A percentile compares a stretch with the other conserved stretches of the same genome.
Conservation (phyloP, 2,329 filamentous ascomycete species). For the Aureobasidium pullulans region DNA sequence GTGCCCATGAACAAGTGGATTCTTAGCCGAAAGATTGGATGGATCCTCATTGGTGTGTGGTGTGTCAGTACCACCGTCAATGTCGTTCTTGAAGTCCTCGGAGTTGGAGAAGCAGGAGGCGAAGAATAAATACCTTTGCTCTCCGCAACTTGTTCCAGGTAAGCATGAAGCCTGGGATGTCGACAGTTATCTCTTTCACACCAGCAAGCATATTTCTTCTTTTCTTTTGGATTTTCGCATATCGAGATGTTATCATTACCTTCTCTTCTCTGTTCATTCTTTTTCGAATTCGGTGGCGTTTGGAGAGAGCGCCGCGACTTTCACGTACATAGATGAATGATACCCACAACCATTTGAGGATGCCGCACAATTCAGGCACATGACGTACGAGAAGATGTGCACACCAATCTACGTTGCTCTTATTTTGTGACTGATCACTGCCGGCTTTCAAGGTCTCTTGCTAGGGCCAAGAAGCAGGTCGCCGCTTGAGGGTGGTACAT, state of each 20-base stretch:
- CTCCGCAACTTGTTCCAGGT: background rate
- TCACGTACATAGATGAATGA: constrained; percentile 4
- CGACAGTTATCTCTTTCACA: no score
- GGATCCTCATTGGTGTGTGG: constrained; percentile 75
- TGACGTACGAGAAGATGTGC: background rate
- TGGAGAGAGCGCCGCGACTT: background rate
- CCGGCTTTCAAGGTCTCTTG: background rate
- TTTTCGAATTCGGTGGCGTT: background rate
- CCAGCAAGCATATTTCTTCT: background rate
- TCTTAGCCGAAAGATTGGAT: constrained; percentile 76
- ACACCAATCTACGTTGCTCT: background rate
- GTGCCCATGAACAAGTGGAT: constrained; percentile 84
- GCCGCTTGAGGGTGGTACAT: constrained; percentile 1
- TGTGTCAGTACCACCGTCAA: constrained; percentile 71
- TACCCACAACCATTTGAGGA: background rate
- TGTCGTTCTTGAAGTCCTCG: constrained; percentile 64
- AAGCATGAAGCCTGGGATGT: background rate
- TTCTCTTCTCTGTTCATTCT: background rate
- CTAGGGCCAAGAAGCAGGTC: background rate
- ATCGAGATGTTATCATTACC: background rate
- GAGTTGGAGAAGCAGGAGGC: constrained; percentile 19
- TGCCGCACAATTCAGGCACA: constrained; percentile 2
- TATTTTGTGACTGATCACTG: background rate
- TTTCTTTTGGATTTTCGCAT: background rate
- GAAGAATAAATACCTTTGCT: background rate